These are phyloP conservation scores for Solanum gandarillasii DNA, from an alignment of 257 asterid species.

Conservation along the genomic window DNA sequence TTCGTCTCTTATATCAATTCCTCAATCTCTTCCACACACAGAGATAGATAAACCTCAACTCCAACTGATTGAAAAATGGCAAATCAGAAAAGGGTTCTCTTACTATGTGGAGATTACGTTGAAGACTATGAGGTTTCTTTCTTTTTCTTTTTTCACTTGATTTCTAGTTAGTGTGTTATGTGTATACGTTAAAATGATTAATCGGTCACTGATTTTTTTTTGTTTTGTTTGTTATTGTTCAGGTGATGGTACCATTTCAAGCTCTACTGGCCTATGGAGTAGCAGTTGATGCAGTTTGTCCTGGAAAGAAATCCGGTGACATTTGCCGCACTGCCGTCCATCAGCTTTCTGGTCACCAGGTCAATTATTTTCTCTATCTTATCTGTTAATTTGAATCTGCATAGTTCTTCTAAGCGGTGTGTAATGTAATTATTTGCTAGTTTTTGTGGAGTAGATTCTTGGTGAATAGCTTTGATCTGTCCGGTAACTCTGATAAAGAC, in stretches of 20 bases:
- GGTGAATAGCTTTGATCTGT: not conserved
- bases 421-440: not conserved
- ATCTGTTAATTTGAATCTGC: not conserved
- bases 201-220: not conserved
- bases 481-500: not conserved
- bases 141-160: not conserved
- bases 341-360: conserved; percentile 67
- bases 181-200: not conserved
- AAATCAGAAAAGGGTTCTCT: conserved; percentile 55
- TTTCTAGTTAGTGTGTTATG: not conserved
- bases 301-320: conserved; percentile 90
- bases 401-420: not conserved
- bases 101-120: conserved; percentile 79
- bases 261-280: conserved; percentile 82
- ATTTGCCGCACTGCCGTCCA: conserved; percentile 79
- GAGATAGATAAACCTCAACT: not conserved
- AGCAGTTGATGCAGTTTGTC: conserved; percentile 87
- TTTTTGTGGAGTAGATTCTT: not conserved
- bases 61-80: conserved; percentile 29
- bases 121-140: conserved; percentile 75
- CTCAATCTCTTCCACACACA: conserved; percentile 19
- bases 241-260: conserved; percentile 98
- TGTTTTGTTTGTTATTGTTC: not conserved
- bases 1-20: not conserved
- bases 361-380: not conserved